These are phyloP conservation scores for Myxozyma lipomycoides DNA, from an alignment of 805 yeast genomes.

Conservation along the genomic window DNA sequence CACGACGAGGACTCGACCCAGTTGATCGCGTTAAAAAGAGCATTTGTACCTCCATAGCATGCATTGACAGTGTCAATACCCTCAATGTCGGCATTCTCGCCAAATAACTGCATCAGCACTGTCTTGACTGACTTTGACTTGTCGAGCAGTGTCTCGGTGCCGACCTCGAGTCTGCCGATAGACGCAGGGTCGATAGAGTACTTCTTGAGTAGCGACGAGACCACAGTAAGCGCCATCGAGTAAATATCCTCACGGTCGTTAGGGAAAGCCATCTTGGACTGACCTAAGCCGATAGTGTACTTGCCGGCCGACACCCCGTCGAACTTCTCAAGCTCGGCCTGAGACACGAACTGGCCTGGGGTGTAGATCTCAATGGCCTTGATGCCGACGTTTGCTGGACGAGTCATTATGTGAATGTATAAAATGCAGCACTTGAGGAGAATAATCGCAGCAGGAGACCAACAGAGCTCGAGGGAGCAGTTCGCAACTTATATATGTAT, in stretches of 20 bases:
- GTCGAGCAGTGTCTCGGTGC: conserved; percentile 95
- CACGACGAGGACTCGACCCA: conserved; percentile 95
- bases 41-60: conserved; percentile 97
- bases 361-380: conserved; percentile 91
- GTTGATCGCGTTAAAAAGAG: conserved; percentile 86
- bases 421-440: background rate
- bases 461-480: too few relatives aligned
- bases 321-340: conserved; percentile 75
- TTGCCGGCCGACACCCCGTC: conserved; percentile 91
- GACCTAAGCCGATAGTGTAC: conserved; percentile 97
- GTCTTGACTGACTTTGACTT: conserved; percentile 96
- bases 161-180: conserved; percentile 95
- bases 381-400: conserved; percentile 87
- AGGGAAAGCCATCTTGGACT: conserved; percentile 96
- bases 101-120: conserved; percentile 89
- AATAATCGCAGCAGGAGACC: too few relatives aligned
- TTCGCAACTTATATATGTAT: background rate
- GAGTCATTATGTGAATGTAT: conserved; percentile 26
- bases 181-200: conserved; percentile 74
- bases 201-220: conserved; percentile 69
- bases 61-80: conserved; percentile 96
- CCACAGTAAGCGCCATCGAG: conserved; percentile 88
- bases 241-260: conserved; percentile 93
- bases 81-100: conserved; percentile 84
- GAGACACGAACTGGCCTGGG: conserved; percentile 78